Conservation (phyloP, 257 asterid genomes). For the Ilex aquifolium region DNA sequence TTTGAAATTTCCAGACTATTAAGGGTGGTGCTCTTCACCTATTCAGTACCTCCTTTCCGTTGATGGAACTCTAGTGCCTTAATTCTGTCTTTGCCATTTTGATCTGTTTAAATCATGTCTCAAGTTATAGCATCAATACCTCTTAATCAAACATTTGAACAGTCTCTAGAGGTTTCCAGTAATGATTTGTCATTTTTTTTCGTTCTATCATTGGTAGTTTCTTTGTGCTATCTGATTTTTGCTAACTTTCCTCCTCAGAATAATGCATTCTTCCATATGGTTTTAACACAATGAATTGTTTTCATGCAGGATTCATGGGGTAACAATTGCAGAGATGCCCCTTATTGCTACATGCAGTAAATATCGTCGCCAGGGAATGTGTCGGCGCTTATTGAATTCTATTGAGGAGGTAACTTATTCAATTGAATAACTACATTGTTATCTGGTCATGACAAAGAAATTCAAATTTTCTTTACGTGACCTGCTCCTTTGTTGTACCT, state of each 20-base stretch:
- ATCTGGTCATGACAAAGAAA: not conserved
- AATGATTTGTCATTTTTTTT: too few species aligned
- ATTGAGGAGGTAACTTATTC: slow-evolving; percentile 59
- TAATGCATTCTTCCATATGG: too few species aligned
- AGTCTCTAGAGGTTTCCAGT: too few species aligned
- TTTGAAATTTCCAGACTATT: too few species aligned
- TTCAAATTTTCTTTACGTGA: not conserved
- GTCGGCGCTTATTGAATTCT: slow-evolving; percentile 72
- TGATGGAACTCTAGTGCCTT: too few species aligned
- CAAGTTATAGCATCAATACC: too few species aligned
- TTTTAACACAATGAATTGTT: slow-evolving; percentile 6
- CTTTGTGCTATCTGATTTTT: not conserved
- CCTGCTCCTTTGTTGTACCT: not conserved
- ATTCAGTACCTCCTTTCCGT: too few species aligned
- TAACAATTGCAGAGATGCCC: slow-evolving; percentile 91
- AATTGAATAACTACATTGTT: not conserved
- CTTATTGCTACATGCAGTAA: slow-evolving; percentile 91
- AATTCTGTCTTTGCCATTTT: too few species aligned
- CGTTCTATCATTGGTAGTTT: not conserved
- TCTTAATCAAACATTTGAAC: too few species aligned
- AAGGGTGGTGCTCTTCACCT: too few species aligned
- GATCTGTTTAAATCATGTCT: too few species aligned
- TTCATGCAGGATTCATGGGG: slow-evolving; percentile 78
- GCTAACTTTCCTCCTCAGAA: not conserved
- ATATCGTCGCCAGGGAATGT: slow-evolving; percentile 93